Percentiles rank a stretch among this genome's conserved stretches.
phyloP scores from a whole-genome alignment of 75 land plant genomes.

The Picea sitchensis region DNA sequence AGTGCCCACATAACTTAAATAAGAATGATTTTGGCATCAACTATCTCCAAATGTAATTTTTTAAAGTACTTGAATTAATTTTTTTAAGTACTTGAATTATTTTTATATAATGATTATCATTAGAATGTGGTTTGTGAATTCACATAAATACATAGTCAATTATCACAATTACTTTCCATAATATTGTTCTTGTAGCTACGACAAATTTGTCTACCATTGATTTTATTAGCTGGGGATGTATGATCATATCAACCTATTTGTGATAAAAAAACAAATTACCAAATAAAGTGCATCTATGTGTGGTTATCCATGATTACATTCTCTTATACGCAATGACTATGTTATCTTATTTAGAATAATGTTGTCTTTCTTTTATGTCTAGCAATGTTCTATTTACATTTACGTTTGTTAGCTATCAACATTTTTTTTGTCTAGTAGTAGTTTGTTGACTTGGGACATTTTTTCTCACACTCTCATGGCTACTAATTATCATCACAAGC shows the following conservation, averaged over 20 bases:
- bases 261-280: not conserved
- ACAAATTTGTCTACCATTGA: not conserved
- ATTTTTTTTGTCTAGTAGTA: no score
- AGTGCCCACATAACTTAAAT: constrained; percentile 1
- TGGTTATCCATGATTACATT: not conserved
- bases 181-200: not conserved
- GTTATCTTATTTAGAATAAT: not conserved
- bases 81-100: not conserved
- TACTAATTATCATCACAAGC: no score
- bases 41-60: not conserved
- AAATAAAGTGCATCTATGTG: not conserved
- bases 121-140: constrained; percentile 8
- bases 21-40: constrained; percentile 3
- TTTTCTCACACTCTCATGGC: no score
- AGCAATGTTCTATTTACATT: not conserved
- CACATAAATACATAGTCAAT: not conserved
- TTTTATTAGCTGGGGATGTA: constrained; percentile 1
- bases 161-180: not conserved
- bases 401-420: not conserved
- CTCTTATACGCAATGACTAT: not conserved
- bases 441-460: no score
- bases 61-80: no score
- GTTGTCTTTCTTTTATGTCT: not conserved
- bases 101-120: no score
- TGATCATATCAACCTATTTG: not conserved